Percentiles rank a stretch among this genome's conserved stretches.
Conservation (phyloP, 371 early-diverging fungal species). For the Conidiobolus incongruus region DNA sequence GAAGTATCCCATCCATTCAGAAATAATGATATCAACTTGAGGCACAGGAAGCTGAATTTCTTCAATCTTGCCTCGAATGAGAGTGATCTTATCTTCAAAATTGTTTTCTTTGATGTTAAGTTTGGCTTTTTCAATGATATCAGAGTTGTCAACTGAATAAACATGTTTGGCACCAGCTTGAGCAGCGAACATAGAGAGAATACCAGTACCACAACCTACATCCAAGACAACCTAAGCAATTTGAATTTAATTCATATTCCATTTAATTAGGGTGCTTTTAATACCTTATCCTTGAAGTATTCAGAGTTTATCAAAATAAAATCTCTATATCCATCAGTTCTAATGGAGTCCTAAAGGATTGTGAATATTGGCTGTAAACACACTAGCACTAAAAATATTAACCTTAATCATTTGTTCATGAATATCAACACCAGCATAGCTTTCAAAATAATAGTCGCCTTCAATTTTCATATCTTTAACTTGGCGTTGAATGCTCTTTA, state of each 20-base stretch:
- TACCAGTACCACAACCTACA: slow-evolving; percentile 63
- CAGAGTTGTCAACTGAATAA: slow-evolving; percentile 65
- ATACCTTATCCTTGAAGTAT: slow-evolving; percentile 58
- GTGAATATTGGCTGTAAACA: background rate
- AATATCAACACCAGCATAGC: slow-evolving; percentile 44
- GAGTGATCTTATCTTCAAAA: slow-evolving; percentile 38
- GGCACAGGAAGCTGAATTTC: slow-evolving; percentile 53
- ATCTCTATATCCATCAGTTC: slow-evolving; percentile 64
- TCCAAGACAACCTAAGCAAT: slow-evolving; percentile 35
- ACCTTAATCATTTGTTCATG: slow-evolving; percentile 35
- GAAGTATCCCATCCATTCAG: slow-evolving; percentile 88
- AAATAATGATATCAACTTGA: slow-evolving; percentile 70
- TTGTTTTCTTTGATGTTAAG: slow-evolving; percentile 55
- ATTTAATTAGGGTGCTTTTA: no score
- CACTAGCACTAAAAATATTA: slow-evolving; percentile 5
- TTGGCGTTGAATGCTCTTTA: background rate
- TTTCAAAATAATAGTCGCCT: slow-evolving; percentile 62
- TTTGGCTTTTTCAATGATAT: slow-evolving; percentile 62
- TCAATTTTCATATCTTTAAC: slow-evolving; percentile 10
- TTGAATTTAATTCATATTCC: no score
- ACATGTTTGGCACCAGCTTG: slow-evolving; percentile 49
- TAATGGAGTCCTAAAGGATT: slow-evolving; percentile 35
- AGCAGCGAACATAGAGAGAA: slow-evolving; percentile 57
- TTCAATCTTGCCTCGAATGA: slow-evolving; percentile 62
- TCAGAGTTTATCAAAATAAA: slow-evolving; percentile 62